Evolutionary conservation across 164 flowering plant species (phyloP).

Genomic region (Macadamia tetraphylla): DNA sequence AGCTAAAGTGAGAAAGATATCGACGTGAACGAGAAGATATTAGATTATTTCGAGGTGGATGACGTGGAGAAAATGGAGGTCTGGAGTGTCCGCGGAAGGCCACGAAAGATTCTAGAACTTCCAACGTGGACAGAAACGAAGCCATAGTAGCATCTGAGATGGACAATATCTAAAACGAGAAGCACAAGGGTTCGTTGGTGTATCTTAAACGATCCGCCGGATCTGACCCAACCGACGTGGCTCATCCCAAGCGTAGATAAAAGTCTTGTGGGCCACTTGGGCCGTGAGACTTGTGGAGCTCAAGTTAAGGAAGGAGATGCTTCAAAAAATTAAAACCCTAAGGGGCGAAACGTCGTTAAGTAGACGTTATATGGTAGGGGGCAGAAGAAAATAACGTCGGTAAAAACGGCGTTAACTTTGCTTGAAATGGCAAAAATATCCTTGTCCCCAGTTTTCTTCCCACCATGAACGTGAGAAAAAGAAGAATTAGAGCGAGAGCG

Average conservation of each 20-base stretch:
- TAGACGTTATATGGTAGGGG: too few species aligned
- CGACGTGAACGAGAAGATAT: constrained; percentile 12
- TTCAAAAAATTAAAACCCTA: not conserved
- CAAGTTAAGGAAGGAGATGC: not conserved
- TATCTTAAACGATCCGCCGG: constrained; percentile 19
- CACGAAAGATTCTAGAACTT: not conserved
- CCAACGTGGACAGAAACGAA: constrained; percentile 15
- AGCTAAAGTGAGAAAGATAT: constrained; percentile 7
- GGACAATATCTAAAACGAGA: constrained; percentile 32
- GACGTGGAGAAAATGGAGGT: constrained; percentile 32
- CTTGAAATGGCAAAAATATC: too few species aligned
- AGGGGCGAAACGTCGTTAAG: too few species aligned
- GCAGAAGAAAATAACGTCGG: too few species aligned
- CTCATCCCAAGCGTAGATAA: not conserved
- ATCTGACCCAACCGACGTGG: constrained; percentile 18
- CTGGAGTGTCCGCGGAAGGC: not conserved
- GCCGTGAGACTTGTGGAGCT: too few species aligned
- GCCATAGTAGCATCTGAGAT: constrained; percentile 6
- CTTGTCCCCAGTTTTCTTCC: too few species aligned
- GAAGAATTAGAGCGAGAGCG: too few species aligned
- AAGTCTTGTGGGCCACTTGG: constrained; percentile 2
- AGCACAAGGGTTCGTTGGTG: constrained; percentile 4
- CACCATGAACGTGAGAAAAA: too few species aligned
- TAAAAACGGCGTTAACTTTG: too few species aligned
- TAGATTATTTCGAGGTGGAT: constrained; percentile 2